Conservation (phyloP, 768 basidiomycete genomes). For the Boletus eberwhitei region DNA sequence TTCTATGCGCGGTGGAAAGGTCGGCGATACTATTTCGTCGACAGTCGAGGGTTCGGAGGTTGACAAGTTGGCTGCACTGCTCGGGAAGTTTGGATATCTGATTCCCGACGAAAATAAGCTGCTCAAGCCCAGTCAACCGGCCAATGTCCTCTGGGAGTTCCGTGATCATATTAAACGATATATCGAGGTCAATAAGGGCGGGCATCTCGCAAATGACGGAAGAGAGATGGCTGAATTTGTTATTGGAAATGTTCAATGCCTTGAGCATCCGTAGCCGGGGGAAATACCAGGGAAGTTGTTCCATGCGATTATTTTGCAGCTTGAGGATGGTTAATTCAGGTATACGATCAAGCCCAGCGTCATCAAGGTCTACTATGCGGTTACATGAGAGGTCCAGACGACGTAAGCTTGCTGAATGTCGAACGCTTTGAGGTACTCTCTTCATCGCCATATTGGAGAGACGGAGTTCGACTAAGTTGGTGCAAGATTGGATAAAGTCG, state of each 20-base stretch:
- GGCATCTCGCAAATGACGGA: conserved; percentile 68
- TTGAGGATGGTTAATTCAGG: conserved; percentile 63
- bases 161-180: conserved; percentile 90
- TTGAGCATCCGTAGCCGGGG: conserved; percentile 66
- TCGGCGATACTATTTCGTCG: conserved; percentile 81
- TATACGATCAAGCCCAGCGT: conserved; percentile 78
- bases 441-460: conserved; percentile 93
- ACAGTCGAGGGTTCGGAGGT: conserved; percentile 74
- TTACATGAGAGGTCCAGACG: conserved; percentile 90
- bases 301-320: conserved; percentile 89
- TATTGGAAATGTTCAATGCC: conserved; percentile 91
- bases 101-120: conserved; percentile 84
- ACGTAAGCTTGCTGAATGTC: conserved; percentile 67
- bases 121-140: conserved; percentile 60
- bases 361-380: conserved; percentile 83
- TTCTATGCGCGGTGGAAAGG: conserved; percentile 59
- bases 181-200: conserved; percentile 79
- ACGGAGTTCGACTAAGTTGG: conserved; percentile 76
- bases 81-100: conserved; percentile 69
- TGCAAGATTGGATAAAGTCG: conserved; percentile 92
- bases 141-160: conserved; percentile 81
- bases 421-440: conserved; percentile 81
- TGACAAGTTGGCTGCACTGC: conserved; percentile 51
- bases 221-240: conserved; percentile 81
- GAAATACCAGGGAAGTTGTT: conserved; percentile 83